Evolutionary conservation across 345 rosid species (phyloP).

Genomic region (Dipteronia dyeriana): DNA sequence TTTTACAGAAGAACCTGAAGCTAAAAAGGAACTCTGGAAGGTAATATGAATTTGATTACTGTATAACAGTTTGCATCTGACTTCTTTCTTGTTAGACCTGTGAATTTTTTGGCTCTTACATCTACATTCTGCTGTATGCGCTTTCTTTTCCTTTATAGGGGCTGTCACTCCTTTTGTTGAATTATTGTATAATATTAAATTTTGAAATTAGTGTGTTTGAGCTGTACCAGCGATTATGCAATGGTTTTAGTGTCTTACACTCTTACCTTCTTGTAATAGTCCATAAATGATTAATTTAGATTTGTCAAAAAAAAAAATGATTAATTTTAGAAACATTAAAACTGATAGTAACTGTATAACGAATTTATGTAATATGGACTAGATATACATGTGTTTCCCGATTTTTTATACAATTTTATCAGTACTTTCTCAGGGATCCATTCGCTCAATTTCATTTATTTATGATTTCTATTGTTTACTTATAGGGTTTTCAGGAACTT

Average conservation of each 20-base stretch:
- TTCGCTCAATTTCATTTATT: not conserved
- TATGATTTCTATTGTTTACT: not conserved
- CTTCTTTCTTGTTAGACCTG: not conserved
- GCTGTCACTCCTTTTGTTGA: not conserved
- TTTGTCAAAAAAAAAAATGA: too few species aligned
- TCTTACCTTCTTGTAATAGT: not conserved
- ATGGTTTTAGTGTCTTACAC: not conserved
- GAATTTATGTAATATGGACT: not conserved
- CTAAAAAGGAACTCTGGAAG: slow-evolving; percentile 92
- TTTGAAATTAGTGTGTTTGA: not conserved
- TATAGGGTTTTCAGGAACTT: not conserved
- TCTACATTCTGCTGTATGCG: not conserved
- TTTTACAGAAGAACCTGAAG: slow-evolving; percentile 80
- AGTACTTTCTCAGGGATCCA: not conserved
- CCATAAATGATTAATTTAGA: not conserved
- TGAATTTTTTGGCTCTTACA: not conserved
- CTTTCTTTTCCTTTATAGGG: not conserved
- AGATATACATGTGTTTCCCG: not conserved
- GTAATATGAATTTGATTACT: slow-evolving; percentile 37
- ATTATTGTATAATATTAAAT: not conserved
- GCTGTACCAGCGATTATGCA: not conserved
- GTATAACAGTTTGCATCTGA: not conserved
- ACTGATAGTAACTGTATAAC: not conserved
- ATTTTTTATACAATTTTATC: not conserved
- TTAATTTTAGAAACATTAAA: not conserved